These are phyloP conservation scores for Krasilnikovozyma curviuscula DNA, from an alignment of 768 basidiomycete species.

Conservation along the genomic window DNA sequence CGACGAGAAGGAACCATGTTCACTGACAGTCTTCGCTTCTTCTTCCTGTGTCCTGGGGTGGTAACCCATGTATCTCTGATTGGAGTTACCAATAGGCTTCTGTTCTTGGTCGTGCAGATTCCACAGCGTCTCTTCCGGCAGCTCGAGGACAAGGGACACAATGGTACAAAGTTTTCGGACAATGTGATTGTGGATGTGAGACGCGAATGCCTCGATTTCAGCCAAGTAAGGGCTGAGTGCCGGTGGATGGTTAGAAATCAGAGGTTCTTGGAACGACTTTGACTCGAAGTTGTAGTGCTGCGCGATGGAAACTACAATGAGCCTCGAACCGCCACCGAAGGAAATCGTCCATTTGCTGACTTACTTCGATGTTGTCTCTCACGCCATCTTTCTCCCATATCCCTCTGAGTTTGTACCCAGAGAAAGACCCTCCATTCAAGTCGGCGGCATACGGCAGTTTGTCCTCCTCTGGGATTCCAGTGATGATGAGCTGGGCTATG, in stretches of 20 bases:
- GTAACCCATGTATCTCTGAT: slow-evolving; percentile 16
- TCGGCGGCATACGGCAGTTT: slow-evolving; percentile 14
- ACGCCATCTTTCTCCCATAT: slow-evolving; percentile 17
- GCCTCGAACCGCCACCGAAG: background rate
- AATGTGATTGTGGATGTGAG: slow-evolving; percentile 14
- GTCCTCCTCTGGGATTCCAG: slow-evolving; percentile 12
- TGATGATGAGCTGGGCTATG: slow-evolving; percentile 14
- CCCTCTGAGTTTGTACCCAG: slow-evolving; percentile 15
- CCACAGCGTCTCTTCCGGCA: slow-evolving; percentile 19
- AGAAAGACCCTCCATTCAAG: slow-evolving; percentile 13
- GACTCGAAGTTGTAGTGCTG: slow-evolving; percentile 17
- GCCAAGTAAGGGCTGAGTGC: slow-evolving; percentile 14
- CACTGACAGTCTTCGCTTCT: slow-evolving; percentile 12
- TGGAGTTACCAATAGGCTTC: slow-evolving; percentile 13
- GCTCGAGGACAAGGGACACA: slow-evolving; percentile 18
- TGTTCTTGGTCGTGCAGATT: slow-evolving; percentile 14
- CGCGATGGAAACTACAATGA: background rate
- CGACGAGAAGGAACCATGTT: no score
- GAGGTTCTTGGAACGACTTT: slow-evolving; percentile 8
- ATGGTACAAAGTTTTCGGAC: slow-evolving; percentile 17
- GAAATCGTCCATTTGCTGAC: slow-evolving; percentile 6
- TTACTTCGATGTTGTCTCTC: slow-evolving; percentile 16
- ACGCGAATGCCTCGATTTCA: slow-evolving; percentile 17
- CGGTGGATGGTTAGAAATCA: slow-evolving; percentile 7
- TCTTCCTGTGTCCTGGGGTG: slow-evolving; percentile 12